Conservation (phyloP, 169 alveolate species). For the Cyclospora cayetanensis region DNA sequence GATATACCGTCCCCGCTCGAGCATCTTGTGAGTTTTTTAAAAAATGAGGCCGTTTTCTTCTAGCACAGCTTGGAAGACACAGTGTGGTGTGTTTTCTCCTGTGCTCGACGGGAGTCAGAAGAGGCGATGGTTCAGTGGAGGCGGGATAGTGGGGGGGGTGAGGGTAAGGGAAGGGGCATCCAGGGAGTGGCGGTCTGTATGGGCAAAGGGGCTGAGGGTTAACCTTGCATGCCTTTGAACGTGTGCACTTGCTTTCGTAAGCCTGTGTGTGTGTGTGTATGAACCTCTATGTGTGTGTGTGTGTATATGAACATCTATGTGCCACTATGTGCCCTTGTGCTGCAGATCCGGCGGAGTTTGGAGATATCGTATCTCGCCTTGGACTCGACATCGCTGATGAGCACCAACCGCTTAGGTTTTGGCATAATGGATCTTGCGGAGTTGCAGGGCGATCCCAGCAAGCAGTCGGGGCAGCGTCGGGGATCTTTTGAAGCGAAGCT, state of each 20-base stretch:
- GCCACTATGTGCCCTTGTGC: background rate
- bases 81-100: background rate
- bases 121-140: background rate
- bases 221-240: background rate
- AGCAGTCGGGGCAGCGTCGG: slow-evolving; percentile 49
- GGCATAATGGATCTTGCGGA: slow-evolving; percentile 73
- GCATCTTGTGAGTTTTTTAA: slow-evolving; percentile 58
- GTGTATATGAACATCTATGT: background rate
- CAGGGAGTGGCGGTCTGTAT: background rate
- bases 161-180: background rate
- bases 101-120: background rate
- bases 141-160: background rate
- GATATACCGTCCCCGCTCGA: slow-evolving; percentile 91
- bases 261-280: background rate
- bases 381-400: slow-evolving; percentile 70
- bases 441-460: slow-evolving; percentile 50
- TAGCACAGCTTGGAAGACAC: background rate
- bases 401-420: slow-evolving; percentile 69
- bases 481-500: slow-evolving; percentile 27
- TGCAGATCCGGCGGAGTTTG: slow-evolving; percentile 68
- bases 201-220: background rate
- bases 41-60: background rate
- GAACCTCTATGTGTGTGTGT: background rate
- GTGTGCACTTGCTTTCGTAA: background rate
- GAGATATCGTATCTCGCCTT: slow-evolving; percentile 63